Percentiles rank a stretch among this genome's conserved stretches.
Evolutionary conservation across 2,329 filamentous ascomycete genomes (phyloP).

Genomic region (Cordyceps cicadae): DNA sequence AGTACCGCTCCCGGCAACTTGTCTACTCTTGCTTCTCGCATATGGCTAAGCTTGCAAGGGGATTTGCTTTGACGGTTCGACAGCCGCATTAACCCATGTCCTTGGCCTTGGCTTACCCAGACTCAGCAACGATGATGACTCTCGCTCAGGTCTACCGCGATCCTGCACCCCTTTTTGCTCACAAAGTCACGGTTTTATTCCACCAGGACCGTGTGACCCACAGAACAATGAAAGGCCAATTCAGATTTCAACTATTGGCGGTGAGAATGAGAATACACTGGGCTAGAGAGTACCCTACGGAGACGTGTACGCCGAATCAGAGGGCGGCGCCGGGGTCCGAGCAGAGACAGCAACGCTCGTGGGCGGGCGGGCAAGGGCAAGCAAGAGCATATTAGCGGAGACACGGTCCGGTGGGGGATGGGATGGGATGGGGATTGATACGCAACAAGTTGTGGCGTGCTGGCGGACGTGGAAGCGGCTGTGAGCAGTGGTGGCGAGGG

Average conservation of each 20-base stretch:
- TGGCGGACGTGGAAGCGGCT: background rate
- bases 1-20: background rate
- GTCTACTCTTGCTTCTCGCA: background rate
- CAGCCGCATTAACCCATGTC: background rate
- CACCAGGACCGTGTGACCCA: background rate
- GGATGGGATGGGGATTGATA: background rate
- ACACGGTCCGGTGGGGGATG: background rate
- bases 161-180: background rate
- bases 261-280: background rate
- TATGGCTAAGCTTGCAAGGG: background rate
- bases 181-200: background rate
- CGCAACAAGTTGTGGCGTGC: background rate
- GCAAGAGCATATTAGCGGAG: background rate
- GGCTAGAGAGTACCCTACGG: background rate
- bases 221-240: background rate
- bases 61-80: background rate
- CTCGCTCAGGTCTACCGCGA: background rate
- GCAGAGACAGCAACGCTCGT: background rate
- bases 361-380: background rate
- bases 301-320: conserved; percentile 1
- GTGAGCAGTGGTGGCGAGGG: background rate
- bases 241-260: background rate
- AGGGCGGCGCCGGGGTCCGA: conserved; percentile 1
- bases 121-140: background rate
- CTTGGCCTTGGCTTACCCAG: background rate